Conservation (phyloP, 177 flowering plant species). For the Telopea speciosissima region DNA sequence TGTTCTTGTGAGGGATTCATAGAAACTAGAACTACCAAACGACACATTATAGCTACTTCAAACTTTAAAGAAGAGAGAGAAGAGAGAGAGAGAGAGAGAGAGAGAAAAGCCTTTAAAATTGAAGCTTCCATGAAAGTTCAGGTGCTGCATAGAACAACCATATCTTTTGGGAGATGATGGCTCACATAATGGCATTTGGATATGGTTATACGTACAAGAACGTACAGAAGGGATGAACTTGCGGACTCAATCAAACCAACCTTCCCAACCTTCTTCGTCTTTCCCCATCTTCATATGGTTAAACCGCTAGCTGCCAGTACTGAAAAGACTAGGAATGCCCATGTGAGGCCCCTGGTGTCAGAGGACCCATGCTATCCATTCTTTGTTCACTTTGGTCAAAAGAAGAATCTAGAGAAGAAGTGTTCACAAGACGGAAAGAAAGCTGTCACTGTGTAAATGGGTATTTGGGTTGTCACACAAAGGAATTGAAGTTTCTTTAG, state of each 20-base stretch:
- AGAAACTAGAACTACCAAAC: neutral
- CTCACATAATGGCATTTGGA: neutral
- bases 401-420: neutral
- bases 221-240: neutral
- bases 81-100: too few species aligned
- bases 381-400: neutral
- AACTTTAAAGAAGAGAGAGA: too few species aligned
- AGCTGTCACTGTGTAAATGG: neutral
- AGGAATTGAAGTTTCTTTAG: too few species aligned
- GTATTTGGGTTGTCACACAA: too few species aligned
- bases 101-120: neutral
- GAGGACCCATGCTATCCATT: neutral
- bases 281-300: neutral
- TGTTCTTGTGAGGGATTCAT: neutral
- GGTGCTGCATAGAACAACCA: constrained; percentile 5
- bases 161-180: constrained; percentile 15
- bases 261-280: neutral
- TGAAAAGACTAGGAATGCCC: neutral
- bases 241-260: neutral
- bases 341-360: neutral
- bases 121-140: neutral
- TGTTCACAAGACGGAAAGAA: neutral
- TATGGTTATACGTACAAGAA: neutral
- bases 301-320: neutral
- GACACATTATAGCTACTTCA: neutral